Evolutionary conservation across 192 early-diverging fungal species (phyloP), one percentile per base, ranked within the genome.

Genomic region (Backusella mclennaniae): DNA sequence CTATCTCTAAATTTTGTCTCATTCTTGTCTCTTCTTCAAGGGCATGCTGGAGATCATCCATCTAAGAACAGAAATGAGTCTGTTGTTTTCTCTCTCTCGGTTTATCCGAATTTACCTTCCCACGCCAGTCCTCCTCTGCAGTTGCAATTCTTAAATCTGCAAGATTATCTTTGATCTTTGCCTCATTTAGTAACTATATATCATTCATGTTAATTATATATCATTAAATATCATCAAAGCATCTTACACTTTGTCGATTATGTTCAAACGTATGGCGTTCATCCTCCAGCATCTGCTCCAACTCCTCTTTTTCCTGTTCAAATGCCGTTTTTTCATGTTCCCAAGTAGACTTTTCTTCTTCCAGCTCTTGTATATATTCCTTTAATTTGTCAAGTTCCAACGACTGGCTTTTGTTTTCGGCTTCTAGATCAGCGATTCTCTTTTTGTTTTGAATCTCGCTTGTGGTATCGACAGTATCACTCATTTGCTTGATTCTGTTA

Each of bases 81-180:
- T 44, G 1, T 35, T 12, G 35, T 35, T 35, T 35, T 0, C 6
- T 12, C 6, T 46, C n/a, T 38, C 36, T 53, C 26, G 11, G 19
- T 5, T 39, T 21, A 46, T 52, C 14, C 1, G 12, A 42, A 8
- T 67, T 72, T 73, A 79, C 74, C 69, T 69, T 79, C 15, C 44
- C 42, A 29, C 73, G 71, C 74, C 31, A 79, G 6, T 82, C 81
- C 2, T 66, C 69, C 56, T 82, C 81, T 35, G 73, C 71, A 52
- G 63, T 74, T 33, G 81, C 81, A 35, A 82, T 79, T 23, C 81
- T 74, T n/a, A 78, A 69, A 53, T 82, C 81, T 7, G 81, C 77
- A 31, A 79, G 59, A 19, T 82, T 78, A 35, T 78, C 81, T 56
- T 78, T 77, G 15, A 76, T 82, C 35, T 82, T 78, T 17, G 74